Percentiles rank a stretch among this genome's conserved stretches.
These are phyloP conservation scores for Pseudogymnoascus sp. DNA, from an alignment of 2,329 filamentous ascomycete species.

Conservation along the genomic window DNA sequence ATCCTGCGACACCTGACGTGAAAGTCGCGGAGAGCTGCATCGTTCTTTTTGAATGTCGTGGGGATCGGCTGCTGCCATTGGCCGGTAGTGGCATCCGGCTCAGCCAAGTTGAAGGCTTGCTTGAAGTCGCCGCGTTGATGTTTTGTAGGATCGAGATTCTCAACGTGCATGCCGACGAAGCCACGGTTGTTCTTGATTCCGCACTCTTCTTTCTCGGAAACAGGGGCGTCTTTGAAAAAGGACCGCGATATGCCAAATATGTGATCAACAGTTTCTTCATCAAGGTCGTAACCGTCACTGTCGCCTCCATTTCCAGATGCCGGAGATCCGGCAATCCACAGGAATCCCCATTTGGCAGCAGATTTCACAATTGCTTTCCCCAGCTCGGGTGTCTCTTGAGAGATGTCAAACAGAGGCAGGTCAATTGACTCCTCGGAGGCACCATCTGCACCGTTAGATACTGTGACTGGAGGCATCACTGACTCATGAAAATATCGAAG, in stretches of 20 bases:
- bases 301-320: not conserved
- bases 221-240: not conserved
- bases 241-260: not conserved
- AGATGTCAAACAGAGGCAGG: constrained; percentile 6
- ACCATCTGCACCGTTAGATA: not conserved
- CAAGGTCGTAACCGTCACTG: not conserved
- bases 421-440: not conserved
- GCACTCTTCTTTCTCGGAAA: not conserved
- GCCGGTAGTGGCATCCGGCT: constrained; percentile 43
- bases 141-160: not conserved
- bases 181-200: constrained; percentile 47
- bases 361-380: not conserved
- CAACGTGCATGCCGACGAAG: constrained; percentile 51
- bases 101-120: constrained; percentile 1
- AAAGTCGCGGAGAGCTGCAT: constrained; percentile 59
- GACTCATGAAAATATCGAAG: not conserved
- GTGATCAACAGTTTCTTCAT: not conserved
- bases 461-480: not conserved
- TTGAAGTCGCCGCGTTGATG: constrained; percentile 1
- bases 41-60: constrained; percentile 36
- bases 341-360: not conserved
- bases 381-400: not conserved
- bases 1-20: constrained; percentile 63
- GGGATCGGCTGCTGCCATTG: constrained; percentile 27
- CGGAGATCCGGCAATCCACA: not conserved